Percentiles rank a stretch among this genome's conserved stretches.
Conservation (phyloP, 1,284 basidiomycete species). For the Ustilago lituana region DNA sequence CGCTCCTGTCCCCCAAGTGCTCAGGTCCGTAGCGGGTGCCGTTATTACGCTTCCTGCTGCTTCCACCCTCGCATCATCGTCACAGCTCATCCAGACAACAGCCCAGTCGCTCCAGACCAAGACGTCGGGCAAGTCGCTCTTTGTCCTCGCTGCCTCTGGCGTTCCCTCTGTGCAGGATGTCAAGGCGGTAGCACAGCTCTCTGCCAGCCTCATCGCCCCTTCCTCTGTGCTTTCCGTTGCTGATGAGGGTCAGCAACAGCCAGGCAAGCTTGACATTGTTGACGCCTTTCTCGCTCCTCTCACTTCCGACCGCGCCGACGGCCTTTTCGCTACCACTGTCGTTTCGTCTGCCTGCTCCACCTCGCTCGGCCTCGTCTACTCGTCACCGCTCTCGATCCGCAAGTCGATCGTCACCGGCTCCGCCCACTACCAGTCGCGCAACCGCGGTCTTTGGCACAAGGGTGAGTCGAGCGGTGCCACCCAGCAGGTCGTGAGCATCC, state of each 20-base stretch:
- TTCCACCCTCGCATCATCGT: conserved; percentile 36
- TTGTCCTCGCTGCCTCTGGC: conserved; percentile 43
- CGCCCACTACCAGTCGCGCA: conserved; percentile 93
- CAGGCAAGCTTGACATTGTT: conserved; percentile 56
- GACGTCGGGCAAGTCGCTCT: conserved; percentile 59
- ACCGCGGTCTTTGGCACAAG: conserved; percentile 93
- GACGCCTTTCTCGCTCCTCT: conserved; percentile 72
- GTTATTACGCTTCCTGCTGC: conserved; percentile 47
- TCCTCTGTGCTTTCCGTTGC: conserved; percentile 46
- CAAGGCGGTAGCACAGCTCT: conserved; percentile 32
- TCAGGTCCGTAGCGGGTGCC: conserved; percentile 50
- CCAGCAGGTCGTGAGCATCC: conserved; percentile 84
- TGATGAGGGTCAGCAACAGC: conserved; percentile 19
- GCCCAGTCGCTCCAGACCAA: conserved; percentile 48
- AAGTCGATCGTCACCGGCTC: conserved; percentile 88
- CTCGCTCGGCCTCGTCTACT: conserved; percentile 92
- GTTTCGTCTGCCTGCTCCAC: conserved; percentile 71
- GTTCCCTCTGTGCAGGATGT: conserved; percentile 41
- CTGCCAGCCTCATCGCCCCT: conserved; percentile 53
- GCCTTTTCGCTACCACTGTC: conserved; percentile 91
- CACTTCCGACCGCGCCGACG: conserved; percentile 87
- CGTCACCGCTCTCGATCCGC: conserved; percentile 85
- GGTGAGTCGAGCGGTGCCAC: conserved; percentile 95
- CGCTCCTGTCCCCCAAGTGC: conserved; percentile 37
- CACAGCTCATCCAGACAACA: conserved; percentile 40